Evolutionary conservation across 179 eudicot genomes (phyloP).

Genomic region (Sideroxylon spinosum): DNA sequence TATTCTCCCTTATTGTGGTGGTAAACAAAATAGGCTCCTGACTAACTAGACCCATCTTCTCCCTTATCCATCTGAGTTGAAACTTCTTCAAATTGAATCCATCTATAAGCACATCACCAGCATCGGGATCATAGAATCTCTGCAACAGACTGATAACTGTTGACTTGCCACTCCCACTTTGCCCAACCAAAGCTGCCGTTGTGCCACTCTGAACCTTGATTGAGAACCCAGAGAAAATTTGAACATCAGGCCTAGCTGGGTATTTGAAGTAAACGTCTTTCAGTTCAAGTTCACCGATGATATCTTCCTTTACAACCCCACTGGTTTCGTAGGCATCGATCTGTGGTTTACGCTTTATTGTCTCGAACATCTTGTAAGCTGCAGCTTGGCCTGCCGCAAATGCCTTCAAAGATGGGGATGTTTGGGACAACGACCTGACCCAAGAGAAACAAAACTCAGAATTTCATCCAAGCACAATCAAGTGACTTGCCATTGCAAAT

Average conservation of each 20-base stretch:
- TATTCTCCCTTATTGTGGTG: conserved; percentile 62
- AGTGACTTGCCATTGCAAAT: too few relatives aligned
- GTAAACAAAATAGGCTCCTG: conserved; percentile 77
- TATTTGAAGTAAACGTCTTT: conserved; percentile 66
- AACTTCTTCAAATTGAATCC: conserved; percentile 61
- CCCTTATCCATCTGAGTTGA: conserved; percentile 63
- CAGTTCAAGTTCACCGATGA: conserved; percentile 68
- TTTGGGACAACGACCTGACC: conserved; percentile 70
- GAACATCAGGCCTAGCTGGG: conserved; percentile 79
- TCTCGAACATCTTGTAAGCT: conserved; percentile 84
- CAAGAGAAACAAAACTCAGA: neutral
- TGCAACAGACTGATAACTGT: conserved; percentile 76
- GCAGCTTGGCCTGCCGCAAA: conserved; percentile 89
- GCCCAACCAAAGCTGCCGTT: conserved; percentile 83
- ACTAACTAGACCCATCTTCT: conserved; percentile 72
- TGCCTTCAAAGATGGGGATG: conserved; percentile 66
- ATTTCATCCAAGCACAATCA: too few relatives aligned
- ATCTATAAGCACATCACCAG: conserved; percentile 69
- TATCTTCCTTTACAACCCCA: conserved; percentile 55
- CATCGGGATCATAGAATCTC: conserved; percentile 87
- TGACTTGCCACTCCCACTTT: conserved; percentile 92
- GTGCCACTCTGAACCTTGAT: conserved; percentile 52
- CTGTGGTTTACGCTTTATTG: conserved; percentile 55
- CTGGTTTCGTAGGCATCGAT: conserved; percentile 56
- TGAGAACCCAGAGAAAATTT: conserved; percentile 68